Evolutionary conservation across 148 eudicot species (phyloP), one percentile per base, ranked within the genome.

Genomic region (Rhododendron vialii): DNA sequence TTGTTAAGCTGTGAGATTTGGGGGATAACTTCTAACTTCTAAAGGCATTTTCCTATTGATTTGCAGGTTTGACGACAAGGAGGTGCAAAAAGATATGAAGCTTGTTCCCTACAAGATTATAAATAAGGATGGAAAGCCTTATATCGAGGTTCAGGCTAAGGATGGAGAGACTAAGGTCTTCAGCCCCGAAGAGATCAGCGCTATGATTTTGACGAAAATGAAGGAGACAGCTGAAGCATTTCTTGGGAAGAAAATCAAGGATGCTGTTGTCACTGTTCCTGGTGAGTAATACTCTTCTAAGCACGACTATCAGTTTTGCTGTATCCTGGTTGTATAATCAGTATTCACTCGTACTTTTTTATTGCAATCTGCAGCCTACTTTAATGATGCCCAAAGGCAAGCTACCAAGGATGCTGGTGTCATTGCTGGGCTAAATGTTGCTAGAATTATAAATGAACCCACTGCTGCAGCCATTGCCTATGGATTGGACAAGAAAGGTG

Each of bases 391-490:
- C 86, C 92, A 90, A 43, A 90, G 92, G 85, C 92, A 90, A 81
- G 92, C 92, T 50, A 90, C 92, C 24, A 90, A 90, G 90, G 92
- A 90, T 87, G 92, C 92, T 20, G 92, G 92, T 81, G 78, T 90
- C 20, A 90, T 90, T 38, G 92, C 92, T 76, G 92, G 92, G 48
- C 78, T 90, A 5, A 90, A 90, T 85, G 92, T 90, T 80, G 92
- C 90, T 43, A 88, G 92, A 84, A 90, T 90, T 35, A 90, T 90
- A 30, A 90, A 90, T 83, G 92, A 90, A 82, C 92, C 92, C 87
- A 90, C 92, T 36, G 92, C 92, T 3, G 92, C 92, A 48, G 92
- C 92, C 76, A 90, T 90, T 74, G 92, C 92, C 80, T 90, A 90
- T 82, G 92, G 92, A 47, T 84, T 90, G 85, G 90, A 90, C 85